A percentile compares a stretch with the other conserved stretches of the same genome.
phyloP scores from a whole-genome alignment of 2,329 filamentous ascomycete species.

The Cercospora canescens region DNA sequence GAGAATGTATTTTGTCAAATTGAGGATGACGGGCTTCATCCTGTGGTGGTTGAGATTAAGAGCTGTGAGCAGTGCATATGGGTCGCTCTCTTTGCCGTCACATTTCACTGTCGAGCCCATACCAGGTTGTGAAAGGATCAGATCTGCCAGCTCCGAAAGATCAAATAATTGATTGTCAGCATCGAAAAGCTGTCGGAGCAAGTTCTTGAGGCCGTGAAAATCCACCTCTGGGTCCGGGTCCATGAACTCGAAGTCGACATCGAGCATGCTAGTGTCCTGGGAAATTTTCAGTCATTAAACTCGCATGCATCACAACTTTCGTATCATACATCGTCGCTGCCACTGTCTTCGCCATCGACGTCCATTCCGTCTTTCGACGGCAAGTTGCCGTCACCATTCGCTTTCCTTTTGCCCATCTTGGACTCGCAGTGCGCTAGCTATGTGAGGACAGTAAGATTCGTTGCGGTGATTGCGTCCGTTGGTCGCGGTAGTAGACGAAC shows the following conservation, averaged over 20 bases:
- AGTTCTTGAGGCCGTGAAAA: conserved; percentile 89
- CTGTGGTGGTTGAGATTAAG: conserved; percentile 78
- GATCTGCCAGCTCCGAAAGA: conserved; percentile 79
- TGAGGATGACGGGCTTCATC: conserved; percentile 69
- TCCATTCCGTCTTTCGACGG: conserved; percentile 46
- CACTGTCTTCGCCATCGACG: conserved; percentile 36
- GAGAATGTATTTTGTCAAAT: conserved; percentile 70
- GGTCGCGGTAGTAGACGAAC: background rate
- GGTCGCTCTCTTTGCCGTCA: conserved; percentile 89
- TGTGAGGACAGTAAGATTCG: background rate
- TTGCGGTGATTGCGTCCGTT: background rate
- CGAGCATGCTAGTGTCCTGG: conserved; percentile 85
- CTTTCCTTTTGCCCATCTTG: conserved; percentile 55
- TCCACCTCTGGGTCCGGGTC: conserved; percentile 87
- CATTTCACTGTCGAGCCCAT: conserved; percentile 96
- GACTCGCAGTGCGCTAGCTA: background rate
- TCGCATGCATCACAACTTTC: background rate
- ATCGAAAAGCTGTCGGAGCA: conserved; percentile 90
- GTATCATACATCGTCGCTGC: conserved; percentile 35
- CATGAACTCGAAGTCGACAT: conserved; percentile 99
- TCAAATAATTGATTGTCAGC: conserved; percentile 83
- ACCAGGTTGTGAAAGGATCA: conserved; percentile 82
- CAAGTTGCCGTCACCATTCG: conserved; percentile 47
- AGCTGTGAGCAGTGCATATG: conserved; percentile 88
- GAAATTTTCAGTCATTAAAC: conserved; percentile 4